Conservation (phyloP, 1,284 basidiomycete species). For the Agaricales sp. region DNA sequence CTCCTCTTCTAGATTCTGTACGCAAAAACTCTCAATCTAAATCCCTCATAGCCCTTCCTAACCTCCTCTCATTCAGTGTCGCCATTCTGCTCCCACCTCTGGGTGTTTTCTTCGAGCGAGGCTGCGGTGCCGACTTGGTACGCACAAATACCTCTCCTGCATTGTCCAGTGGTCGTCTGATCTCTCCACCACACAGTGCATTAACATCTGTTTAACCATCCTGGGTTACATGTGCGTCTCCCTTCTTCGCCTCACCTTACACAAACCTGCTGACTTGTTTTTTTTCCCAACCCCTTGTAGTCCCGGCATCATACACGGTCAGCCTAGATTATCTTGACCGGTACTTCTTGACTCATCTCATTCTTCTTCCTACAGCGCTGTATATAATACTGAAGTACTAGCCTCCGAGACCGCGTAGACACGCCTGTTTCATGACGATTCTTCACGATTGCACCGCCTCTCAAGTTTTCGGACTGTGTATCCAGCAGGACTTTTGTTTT, state of each 20-base stretch:
- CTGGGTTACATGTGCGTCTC: conserved; percentile 53
- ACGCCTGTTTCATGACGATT: no score
- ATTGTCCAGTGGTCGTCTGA: conserved; percentile 3
- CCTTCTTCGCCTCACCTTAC: conserved; percentile 13
- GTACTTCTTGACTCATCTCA: conserved; percentile 7
- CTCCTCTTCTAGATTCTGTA: conserved; percentile 23
- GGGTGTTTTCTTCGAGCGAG: conserved; percentile 72
- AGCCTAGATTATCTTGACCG: conserved; percentile 10
- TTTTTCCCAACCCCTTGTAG: conserved; percentile 22
- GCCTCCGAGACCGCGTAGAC: not conserved
- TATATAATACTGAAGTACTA: conserved; percentile 66
- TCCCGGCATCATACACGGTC: conserved; percentile 69
- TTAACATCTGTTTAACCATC: conserved; percentile 62
- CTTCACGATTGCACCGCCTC: not conserved
- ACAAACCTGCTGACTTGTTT: conserved; percentile 7
- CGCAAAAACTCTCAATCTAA: conserved; percentile 9
- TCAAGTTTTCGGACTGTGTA: not conserved
- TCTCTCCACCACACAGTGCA: conserved; percentile 27
- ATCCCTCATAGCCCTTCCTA: not conserved
- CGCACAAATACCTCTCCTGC: conserved; percentile 13
- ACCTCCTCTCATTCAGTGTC: conserved; percentile 28
- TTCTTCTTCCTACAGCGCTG: conserved; percentile 31
- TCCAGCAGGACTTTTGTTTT: not conserved
- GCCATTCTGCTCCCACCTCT: conserved; percentile 71
- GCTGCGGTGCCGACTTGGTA: conserved; percentile 62